Conservation (phyloP, 2,329 filamentous ascomycete species). For the Monosporascus sp. region DNA sequence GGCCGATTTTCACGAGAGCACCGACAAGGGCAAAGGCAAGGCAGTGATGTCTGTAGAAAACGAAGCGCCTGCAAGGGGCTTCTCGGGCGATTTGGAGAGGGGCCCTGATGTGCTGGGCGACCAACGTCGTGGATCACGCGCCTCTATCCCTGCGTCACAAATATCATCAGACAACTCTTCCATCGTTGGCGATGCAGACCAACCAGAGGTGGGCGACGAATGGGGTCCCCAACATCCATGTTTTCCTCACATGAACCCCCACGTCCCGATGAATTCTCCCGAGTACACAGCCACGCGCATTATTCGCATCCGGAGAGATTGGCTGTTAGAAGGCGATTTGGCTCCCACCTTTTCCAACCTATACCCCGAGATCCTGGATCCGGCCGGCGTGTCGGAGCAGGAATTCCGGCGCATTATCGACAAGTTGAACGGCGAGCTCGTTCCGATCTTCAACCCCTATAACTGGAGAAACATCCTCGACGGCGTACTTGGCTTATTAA, state of each 20-base stretch:
- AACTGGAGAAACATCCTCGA: conserved; percentile 74
- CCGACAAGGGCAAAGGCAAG: conserved; percentile 48
- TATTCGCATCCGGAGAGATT: conserved; percentile 87
- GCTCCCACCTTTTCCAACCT: conserved; percentile 92
- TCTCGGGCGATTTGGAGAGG: conserved; percentile 49
- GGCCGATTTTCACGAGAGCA: conserved; percentile 18
- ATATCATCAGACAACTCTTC: conserved; percentile 54
- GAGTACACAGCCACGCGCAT: conserved; percentile 77
- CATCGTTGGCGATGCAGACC: conserved; percentile 57
- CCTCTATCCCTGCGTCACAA: conserved; percentile 45
- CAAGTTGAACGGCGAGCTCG: conserved; percentile 71
- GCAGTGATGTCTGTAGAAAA: conserved; percentile 37
- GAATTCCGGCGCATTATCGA: conserved; percentile 81
- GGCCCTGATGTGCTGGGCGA: conserved; percentile 41
- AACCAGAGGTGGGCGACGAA: conserved; percentile 64
- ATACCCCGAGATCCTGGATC: conserved; percentile 93
- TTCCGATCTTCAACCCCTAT: conserved; percentile 76
- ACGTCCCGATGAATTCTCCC: conserved; percentile 72
- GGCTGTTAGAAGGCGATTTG: conserved; percentile 82
- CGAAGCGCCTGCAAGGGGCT: conserved; percentile 30
- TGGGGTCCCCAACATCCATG: conserved; percentile 96
- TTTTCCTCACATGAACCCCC: conserved; percentile 87
- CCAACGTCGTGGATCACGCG: conserved; percentile 37
- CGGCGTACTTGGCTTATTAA: conserved; percentile 70
- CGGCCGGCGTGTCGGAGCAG: conserved; percentile 71